Base-by-base conservation (phyloP, 129 eudicot species). In the Saposhnikovia divaricata region DNA sequence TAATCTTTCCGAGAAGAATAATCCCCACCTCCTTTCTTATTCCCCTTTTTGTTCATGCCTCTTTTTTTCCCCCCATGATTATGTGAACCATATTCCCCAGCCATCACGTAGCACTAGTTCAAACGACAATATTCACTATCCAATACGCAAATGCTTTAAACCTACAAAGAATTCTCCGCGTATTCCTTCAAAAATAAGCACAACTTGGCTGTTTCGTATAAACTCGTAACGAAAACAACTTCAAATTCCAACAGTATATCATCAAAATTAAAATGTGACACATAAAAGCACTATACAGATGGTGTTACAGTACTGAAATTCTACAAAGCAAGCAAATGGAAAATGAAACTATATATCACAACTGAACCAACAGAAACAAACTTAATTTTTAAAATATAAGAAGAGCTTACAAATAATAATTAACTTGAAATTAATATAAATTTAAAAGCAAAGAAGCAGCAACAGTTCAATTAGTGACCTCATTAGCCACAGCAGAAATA, bases 11-110 rank as follows among this genome's bases (percentile, higher is more conserved):
- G 80, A 47, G 80, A 53, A 16, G 80, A 78, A 76, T 45, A 75
- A 74, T 85, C 78, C 57, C 87, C 91, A 46, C 77, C 81, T 44
- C 8, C 74, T 78, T 88, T 90, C 74, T 85, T 88, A 77, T 38
- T 81, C 18, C 83, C 83, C 80, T 86, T 91, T 80, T 91, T 83
- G 59, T 88, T 83, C 91, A 88, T 89, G 47, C 88, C 90, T 79
- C 87, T 72, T 66, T 78, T 87, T 42, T 85, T 85, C 31, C 85
- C 90, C 42, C 83, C 76, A 43, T 83, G 87, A 61, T 73, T 57
- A 79, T 70, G 72, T 12, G 78, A 71, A 79, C 79, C 42, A 55
- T 83, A 83, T 57, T 81, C 89, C 73, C 79, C 80, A 65, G 61
- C 79, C 79, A 82, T 82, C 12, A 59, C 8, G 50, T 72, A 66